Base-by-base conservation (phyloP, 768 basidiomycete genomes). In the Tremella yokohamensis region DNA sequence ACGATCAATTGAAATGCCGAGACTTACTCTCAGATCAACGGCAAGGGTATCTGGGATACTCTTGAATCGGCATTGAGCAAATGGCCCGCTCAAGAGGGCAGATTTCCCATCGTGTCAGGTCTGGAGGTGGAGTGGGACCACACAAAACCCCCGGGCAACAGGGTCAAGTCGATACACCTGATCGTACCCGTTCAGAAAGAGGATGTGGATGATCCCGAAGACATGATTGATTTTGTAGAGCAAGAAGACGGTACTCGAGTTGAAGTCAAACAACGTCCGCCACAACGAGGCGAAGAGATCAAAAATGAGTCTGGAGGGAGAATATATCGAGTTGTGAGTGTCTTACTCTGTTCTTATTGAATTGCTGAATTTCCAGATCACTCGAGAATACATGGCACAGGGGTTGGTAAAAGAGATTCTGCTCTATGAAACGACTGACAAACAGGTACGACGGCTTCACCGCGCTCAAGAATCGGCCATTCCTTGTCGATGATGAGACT, bases 21-120 rank as follows among this genome's bases (percentile, higher is more conserved):
- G 15, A 16, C 25, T 39, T 40, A 24, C 40, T 34, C 24, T n/a
- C 48, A 76, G 73, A 71, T 76, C 15, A 73, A 89, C 62, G 90
- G 91, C 1, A 80, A 82, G 63, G 80, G 84, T 0, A 81, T 94
- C 44, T 92, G 89, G 88, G 84, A 84, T 40, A 84, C 86, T 0
- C 63, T 94, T 37, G 91, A 96, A 69, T 80, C 80, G 11, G 83
- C 84, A 6, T 78, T 96, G 6, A 79, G 79, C 57, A 88, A 83
- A 52, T 93, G 87, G 83, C 91, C 91, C 7, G 86, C 89, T 16
- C 90, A 91, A 76, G 91, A 93, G 81, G 91, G 91, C 90, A 88
- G 91, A 12, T 96, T 96, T 77, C 90, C 91, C 0, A 81, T 90
- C 12, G 80, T 94, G 38, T 87, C 90, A 20, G 91, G 91, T 16